Conservation (phyloP, 139 green algal genomes). For the Chlorella sp. region DNA sequence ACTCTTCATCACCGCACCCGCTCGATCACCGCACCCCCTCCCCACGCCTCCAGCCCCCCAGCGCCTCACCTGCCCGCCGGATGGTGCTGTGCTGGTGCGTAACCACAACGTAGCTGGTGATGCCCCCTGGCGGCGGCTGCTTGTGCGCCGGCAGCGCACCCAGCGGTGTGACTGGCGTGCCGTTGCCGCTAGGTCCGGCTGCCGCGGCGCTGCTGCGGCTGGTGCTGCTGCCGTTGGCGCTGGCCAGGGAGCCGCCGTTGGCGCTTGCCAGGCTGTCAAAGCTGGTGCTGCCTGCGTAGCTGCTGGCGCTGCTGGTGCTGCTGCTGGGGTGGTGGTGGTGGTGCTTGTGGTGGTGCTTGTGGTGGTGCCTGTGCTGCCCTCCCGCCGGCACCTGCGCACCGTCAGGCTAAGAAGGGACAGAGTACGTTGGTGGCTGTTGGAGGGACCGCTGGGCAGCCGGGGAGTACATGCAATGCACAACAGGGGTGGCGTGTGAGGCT, state of each 20-base stretch:
- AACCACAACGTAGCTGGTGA: constrained; percentile 97
- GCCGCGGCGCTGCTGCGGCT: not conserved
- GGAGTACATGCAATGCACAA: too few species aligned
- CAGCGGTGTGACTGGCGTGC: not conserved
- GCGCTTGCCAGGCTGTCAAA: too few species aligned
- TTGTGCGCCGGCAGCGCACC: not conserved
- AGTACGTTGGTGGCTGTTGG: too few species aligned
- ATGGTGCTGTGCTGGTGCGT: constrained; percentile 93
- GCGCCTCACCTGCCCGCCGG: constrained; percentile 16
- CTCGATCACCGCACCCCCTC: too few species aligned
- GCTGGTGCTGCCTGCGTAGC: not conserved
- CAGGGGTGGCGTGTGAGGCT: too few species aligned
- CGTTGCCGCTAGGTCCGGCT: not conserved
- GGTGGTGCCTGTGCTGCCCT: not conserved
- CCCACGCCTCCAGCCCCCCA: too few species aligned
- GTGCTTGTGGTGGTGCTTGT: not conserved
- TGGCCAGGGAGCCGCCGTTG: not conserved
- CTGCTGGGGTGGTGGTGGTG: not conserved
- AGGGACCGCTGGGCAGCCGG: too few species aligned
- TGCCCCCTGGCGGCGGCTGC: constrained; percentile 54
- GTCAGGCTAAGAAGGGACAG: too few species aligned
- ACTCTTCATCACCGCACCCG: too few species aligned
- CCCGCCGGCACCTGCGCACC: too few species aligned
- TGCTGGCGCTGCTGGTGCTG: not conserved
- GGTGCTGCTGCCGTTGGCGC: constrained; percentile 27